Evolutionary conservation across 441 rosid species (phyloP), one percentile per base, ranked within the genome.

Genomic region (Daphne laureola): DNA sequence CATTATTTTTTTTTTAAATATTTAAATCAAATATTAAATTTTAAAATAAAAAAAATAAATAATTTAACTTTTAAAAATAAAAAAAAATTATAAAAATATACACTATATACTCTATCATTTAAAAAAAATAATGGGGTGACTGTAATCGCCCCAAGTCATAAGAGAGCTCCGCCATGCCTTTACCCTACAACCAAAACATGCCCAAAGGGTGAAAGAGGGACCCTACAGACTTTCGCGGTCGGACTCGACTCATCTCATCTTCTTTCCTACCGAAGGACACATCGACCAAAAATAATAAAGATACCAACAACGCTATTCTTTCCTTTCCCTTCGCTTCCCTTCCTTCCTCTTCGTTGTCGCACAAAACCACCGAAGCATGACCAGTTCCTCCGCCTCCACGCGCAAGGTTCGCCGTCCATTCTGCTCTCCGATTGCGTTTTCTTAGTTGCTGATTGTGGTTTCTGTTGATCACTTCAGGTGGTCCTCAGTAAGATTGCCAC

Each of bases 401-500:
- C 93, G 95, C 72, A 93, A 87, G 96, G 98, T 89, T 27, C 59
- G 4, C 47, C 47, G 51, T 56, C 51, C 14, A 51, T 40, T 47
- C 9, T 54, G 51, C 27, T 5, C 7, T 5, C 1, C 25, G 13
- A 38, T 66, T 48, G 45, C 3, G 0, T 44, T 8, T 25, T 9
- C 17, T 11, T 7, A 23, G n/a, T 35, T 36, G 15, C 54, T n/a
- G 35, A 14, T 14, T 57, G 13, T 40, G 51, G 38, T 31, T 31
- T 31, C 38, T 7, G 38, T 31, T 31, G 9, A 31, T 31, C 38
- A 31, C 38, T 49, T 42, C 60, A 93, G 98, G 78, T 80, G 55
- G 38, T 31, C 11, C 86, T 93, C 62, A 93, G 96, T 71, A 93
- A 93, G 89, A 93, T 93, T 59, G 97, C 99, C 5, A 73, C 85